Conservation (phyloP, 768 basidiomycete species). For the Lentinula sp. region DNA sequence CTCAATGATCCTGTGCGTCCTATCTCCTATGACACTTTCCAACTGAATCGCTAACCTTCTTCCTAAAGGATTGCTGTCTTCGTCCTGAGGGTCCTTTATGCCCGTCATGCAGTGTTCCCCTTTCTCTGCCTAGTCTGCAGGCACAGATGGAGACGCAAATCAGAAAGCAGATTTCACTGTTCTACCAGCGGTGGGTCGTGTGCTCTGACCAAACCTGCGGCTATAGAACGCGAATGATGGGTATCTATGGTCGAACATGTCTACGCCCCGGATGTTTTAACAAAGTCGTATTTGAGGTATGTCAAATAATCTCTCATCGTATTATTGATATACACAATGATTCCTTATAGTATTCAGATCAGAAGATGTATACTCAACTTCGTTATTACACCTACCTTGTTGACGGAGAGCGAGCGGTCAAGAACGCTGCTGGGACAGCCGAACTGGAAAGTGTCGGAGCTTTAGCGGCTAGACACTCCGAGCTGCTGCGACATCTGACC, state of each 20-base stretch:
- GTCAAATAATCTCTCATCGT: constrained; percentile 13
- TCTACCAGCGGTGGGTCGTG: constrained; percentile 85
- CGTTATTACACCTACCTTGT: constrained; percentile 80
- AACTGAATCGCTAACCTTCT: neutral
- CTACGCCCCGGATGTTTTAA: constrained; percentile 65
- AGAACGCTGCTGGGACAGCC: constrained; percentile 39
- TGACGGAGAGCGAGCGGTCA: constrained; percentile 57
- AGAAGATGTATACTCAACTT: constrained; percentile 84
- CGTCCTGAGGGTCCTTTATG: constrained; percentile 64
- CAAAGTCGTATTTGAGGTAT: constrained; percentile 68
- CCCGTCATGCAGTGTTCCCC: constrained; percentile 48
- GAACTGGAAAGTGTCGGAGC: constrained; percentile 48
- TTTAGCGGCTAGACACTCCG: constrained; percentile 43
- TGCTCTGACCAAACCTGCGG: constrained; percentile 87
- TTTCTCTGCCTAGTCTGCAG: constrained; percentile 61
- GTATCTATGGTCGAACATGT: constrained; percentile 85
- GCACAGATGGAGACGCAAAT: constrained; percentile 87
- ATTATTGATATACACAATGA: neutral
- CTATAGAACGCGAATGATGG: constrained; percentile 86
- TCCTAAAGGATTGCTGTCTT: constrained; percentile 58
- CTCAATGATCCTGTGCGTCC: constrained; percentile 53
- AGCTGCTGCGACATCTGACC: constrained; percentile 46
- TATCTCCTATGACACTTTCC: constrained; percentile 11
- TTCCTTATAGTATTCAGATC: constrained; percentile 68
- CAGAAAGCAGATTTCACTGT: constrained; percentile 65